Percentiles rank a stretch among this genome's conserved stretches.
Conservation (phyloP, 1,284 basidiomycete species). For the Golubevia sp. region DNA sequence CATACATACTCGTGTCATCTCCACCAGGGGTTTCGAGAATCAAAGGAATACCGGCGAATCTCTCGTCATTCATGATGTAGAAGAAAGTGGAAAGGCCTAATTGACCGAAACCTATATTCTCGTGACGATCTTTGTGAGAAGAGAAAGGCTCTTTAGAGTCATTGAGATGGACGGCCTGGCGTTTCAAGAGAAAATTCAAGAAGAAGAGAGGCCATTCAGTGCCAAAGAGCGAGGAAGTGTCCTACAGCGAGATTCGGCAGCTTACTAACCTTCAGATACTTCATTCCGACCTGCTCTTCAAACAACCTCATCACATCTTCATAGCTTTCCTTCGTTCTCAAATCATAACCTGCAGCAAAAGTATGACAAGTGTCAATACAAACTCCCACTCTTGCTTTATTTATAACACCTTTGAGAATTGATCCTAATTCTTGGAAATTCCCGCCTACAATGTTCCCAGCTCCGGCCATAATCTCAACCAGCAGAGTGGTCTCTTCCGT, state of each 20-base stretch:
- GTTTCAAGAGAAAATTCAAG: too few relatives aligned
- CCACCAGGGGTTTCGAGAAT: slow-evolving; percentile 34
- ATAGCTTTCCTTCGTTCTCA: slow-evolving; percentile 11
- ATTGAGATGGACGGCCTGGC: slow-evolving; percentile 31
- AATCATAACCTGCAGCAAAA: slow-evolving; percentile 37
- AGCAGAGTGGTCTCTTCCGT: slow-evolving; percentile 20
- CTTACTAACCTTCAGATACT: slow-evolving; percentile 12
- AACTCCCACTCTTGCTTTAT: slow-evolving; percentile 17
- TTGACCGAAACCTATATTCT: slow-evolving; percentile 23
- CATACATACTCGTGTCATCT: slow-evolving; percentile 14
- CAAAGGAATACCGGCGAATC: slow-evolving; percentile 24
- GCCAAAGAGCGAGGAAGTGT: too few relatives aligned
- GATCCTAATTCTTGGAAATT: slow-evolving; percentile 19
- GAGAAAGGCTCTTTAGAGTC: slow-evolving; percentile 22
- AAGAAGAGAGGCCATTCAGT: too few relatives aligned
- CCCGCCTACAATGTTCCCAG: slow-evolving; percentile 28
- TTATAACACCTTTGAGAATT: slow-evolving; percentile 11
- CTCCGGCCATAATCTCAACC: slow-evolving; percentile 42
- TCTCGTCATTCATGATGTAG: slow-evolving; percentile 25
- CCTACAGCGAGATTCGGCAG: too few relatives aligned
- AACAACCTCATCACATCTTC: slow-evolving; percentile 14
- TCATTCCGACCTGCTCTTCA: slow-evolving; percentile 18
- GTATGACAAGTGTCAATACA: slow-evolving; percentile 42
- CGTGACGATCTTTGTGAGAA: slow-evolving; percentile 29
- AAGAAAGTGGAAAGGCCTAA: slow-evolving; percentile 28